phyloP scores from a whole-genome alignment of 345 rosid genomes.

The Camelina laxa region DNA sequence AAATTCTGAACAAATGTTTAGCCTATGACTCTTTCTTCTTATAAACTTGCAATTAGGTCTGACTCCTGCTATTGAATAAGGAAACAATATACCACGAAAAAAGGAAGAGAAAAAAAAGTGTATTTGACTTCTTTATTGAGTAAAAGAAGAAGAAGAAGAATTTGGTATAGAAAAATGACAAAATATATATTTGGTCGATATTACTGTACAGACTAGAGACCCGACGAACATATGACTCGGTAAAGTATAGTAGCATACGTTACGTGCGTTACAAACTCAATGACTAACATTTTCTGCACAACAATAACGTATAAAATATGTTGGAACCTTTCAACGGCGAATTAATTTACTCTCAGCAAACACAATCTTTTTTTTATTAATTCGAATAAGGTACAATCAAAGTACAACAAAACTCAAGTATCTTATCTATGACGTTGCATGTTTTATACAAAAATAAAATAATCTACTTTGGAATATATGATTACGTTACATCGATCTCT shows the following conservation, averaged over 20 bases:
- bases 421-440: neutral
- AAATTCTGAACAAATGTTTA: neutral
- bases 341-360: neutral
- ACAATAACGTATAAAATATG: slow-evolving; percentile 4
- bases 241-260: slow-evolving; percentile 27
- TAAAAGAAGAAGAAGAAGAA: neutral
- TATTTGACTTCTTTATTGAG: slow-evolving; percentile 10
- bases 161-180: neutral
- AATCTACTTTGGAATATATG: slow-evolving; percentile 11
- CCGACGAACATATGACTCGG: slow-evolving; percentile 27
- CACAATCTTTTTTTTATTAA: neutral
- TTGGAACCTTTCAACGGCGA: slow-evolving; percentile 18
- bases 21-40: slow-evolving; percentile 20
- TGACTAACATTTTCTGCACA: slow-evolving; percentile 14
- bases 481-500: neutral
- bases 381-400: neutral
- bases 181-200: neutral
- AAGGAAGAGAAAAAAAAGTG: neutral
- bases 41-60: neutral
- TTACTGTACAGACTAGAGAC: neutral
- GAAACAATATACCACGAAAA: neutral
- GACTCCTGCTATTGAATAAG: slow-evolving; percentile 18
- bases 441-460: neutral
- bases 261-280: neutral
- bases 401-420: neutral